Evolutionary conservation across 2,329 filamentous ascomycete species (phyloP).

Genomic region (Hirsutella minnesotensis): DNA sequence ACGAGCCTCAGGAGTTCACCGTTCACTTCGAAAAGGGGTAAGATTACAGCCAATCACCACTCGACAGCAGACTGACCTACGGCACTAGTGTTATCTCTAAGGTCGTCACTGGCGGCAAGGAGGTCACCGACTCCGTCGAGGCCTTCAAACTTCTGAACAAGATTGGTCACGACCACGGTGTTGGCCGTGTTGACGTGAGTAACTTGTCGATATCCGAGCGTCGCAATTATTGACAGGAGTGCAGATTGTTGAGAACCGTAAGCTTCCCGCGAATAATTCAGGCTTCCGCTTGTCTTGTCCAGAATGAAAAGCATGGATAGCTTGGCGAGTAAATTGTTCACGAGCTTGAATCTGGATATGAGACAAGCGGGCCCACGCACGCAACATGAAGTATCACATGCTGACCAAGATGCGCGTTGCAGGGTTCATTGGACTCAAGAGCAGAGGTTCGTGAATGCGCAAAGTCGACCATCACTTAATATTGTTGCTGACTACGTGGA

Average conservation of each 20-base stretch:
- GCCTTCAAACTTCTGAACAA: slow-evolving; percentile 53
- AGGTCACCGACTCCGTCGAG: slow-evolving; percentile 39
- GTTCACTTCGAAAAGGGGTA: slow-evolving; percentile 50
- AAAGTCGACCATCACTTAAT: too few relatives aligned
- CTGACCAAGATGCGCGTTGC: neutral
- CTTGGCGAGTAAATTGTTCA: too few relatives aligned
- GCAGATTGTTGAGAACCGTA: slow-evolving; percentile 31
- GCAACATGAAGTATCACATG: too few relatives aligned
- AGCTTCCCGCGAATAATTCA: too few relatives aligned
- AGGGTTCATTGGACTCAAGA: slow-evolving; percentile 3
- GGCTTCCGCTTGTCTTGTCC: too few relatives aligned
- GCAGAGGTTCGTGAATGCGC: neutral
- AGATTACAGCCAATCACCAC: neutral
- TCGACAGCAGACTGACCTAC: too few relatives aligned
- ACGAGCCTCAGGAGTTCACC: slow-evolving; percentile 52
- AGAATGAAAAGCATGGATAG: too few relatives aligned
- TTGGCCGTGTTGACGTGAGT: slow-evolving; percentile 46
- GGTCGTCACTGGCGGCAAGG: slow-evolving; percentile 37
- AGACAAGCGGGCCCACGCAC: too few relatives aligned
- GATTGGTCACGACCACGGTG: slow-evolving; percentile 51
- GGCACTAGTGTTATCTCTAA: slow-evolving; percentile 44
- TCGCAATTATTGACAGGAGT: neutral
- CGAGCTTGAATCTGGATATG: too few relatives aligned
- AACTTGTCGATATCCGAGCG: neutral
- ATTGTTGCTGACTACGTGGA: neutral